phyloP scores from a whole-genome alignment of 345 rosid genomes.

The Zanthoxylum bungeanum region DNA sequence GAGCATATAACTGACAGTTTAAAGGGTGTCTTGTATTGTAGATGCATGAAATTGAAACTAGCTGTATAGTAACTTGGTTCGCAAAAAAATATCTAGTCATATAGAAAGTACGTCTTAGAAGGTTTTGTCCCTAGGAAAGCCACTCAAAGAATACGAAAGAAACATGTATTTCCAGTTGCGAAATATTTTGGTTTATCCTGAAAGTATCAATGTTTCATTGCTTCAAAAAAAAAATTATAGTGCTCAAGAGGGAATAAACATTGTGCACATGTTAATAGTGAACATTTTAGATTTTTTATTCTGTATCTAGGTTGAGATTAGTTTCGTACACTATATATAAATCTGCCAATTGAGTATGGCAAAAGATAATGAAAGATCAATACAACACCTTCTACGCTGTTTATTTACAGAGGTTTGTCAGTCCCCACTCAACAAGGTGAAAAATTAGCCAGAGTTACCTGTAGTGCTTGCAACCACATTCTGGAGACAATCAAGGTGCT shows the following conservation, averaged over 20 bases:
- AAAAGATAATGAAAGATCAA: not conserved
- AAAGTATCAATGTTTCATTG: not conserved
- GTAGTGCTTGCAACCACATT: conserved; percentile 22
- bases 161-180: not conserved
- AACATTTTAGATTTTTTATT: not conserved
- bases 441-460: conserved; percentile 41
- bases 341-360: not conserved
- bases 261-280: not conserved
- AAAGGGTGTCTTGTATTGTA: not conserved
- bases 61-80: not conserved
- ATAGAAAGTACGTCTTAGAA: too few relatives aligned
- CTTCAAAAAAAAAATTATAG: not conserved
- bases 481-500: conserved; percentile 9
- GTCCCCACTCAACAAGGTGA: not conserved
- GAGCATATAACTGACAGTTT: not conserved
- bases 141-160: not conserved
- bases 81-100: not conserved
- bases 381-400: not conserved
- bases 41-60: not conserved
- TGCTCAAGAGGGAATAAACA: not conserved
- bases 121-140: too few relatives aligned
- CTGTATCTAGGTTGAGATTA: not conserved
- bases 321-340: not conserved
- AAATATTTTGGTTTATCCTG: too few relatives aligned
- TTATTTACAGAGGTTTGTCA: not conserved